Conservation (phyloP, 352 stramenopile species). For the Pythium phragmiticola region DNA sequence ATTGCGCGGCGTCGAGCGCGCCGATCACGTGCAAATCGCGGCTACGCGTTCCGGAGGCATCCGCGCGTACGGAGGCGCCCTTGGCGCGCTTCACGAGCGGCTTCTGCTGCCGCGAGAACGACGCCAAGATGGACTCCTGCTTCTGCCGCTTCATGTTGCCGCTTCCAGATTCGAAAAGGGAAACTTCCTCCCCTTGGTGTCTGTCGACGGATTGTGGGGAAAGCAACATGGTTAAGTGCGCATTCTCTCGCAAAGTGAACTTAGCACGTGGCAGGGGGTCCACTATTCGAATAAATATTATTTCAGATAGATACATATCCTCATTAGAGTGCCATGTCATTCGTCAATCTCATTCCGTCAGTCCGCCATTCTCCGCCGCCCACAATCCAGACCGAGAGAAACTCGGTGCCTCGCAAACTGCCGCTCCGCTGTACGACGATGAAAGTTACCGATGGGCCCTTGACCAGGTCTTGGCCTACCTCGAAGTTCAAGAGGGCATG, state of each 20-base stretch:
- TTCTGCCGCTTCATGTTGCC: slow-evolving; percentile 31
- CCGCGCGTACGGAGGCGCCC: neutral
- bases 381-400: neutral
- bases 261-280: neutral
- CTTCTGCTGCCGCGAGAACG: slow-evolving; percentile 35
- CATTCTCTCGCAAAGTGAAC: too few relatives aligned
- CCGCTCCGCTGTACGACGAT: neutral
- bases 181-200: neutral
- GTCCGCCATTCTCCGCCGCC: neutral
- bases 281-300: neutral
- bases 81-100: slow-evolving; percentile 31
- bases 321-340: neutral
- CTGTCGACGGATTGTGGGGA: too few relatives aligned
- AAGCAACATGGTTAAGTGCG: too few relatives aligned
- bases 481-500: neutral
- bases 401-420: neutral
- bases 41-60: neutral
- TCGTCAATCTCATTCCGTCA: neutral
- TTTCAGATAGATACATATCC: neutral
- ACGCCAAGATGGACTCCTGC: slow-evolving; percentile 27
- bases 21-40: slow-evolving; percentile 13
- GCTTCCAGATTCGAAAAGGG: neutral
- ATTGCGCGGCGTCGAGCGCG: slow-evolving; percentile 4
- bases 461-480: neutral
- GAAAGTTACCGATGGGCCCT: neutral